Conservation (phyloP, 2,329 filamentous ascomycete genomes). For the Scytalidium sp. region DNA sequence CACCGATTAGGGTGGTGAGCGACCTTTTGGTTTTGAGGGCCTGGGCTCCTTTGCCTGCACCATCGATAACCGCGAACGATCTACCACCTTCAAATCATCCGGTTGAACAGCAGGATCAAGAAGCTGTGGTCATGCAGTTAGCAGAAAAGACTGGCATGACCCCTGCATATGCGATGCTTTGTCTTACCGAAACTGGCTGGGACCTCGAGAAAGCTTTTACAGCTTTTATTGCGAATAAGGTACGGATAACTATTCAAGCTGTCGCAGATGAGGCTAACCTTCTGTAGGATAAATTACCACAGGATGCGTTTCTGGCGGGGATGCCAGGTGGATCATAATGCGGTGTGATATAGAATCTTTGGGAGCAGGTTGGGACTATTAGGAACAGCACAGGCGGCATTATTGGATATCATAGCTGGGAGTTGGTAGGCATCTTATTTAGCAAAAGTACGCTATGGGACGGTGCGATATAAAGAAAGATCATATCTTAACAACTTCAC, state of each 20-base stretch:
- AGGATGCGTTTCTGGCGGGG: slow-evolving; percentile 41
- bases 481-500: no score
- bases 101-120: slow-evolving; percentile 41
- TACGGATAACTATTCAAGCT: slow-evolving; percentile 34
- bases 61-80: slow-evolving; percentile 5
- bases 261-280: slow-evolving; percentile 5
- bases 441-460: no score
- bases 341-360: no score
- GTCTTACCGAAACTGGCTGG: slow-evolving; percentile 77
- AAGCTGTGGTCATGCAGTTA: slow-evolving; percentile 72
- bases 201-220: slow-evolving; percentile 71
- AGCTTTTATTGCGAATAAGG: slow-evolving; percentile 75
- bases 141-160: slow-evolving; percentile 79
- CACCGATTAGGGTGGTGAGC: slow-evolving; percentile 67
- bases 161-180: slow-evolving; percentile 74
- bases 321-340: no score
- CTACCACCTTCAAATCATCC: slow-evolving; percentile 10
- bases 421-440: no score
- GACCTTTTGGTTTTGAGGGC: slow-evolving; percentile 75
- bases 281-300: slow-evolving; percentile 41
- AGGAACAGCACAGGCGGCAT: no score
- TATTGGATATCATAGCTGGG: no score
- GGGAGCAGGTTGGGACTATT: no score
- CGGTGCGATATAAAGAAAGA: no score
- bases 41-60: slow-evolving; percentile 48